These are phyloP conservation scores for Fusarium globosum DNA, from an alignment of 2,329 filamentous ascomycete genomes.

Conservation along the genomic window DNA sequence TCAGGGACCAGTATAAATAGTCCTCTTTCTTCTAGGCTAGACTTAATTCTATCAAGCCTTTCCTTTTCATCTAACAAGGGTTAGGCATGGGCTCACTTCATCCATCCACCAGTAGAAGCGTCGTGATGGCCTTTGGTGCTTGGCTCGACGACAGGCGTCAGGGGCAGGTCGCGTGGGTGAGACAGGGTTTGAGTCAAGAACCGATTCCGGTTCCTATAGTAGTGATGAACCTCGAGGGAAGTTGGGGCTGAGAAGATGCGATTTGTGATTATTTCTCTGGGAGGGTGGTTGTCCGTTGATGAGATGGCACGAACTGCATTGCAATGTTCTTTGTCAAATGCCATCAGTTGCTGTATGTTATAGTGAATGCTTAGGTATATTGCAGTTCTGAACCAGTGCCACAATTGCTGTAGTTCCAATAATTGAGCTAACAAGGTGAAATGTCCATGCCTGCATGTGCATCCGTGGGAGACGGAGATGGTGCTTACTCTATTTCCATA, in stretches of 20 bases:
- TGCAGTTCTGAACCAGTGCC: neutral
- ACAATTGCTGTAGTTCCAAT: too few relatives aligned
- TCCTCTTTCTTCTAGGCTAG: too few relatives aligned
- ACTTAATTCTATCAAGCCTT: too few relatives aligned
- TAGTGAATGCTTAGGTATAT: neutral
- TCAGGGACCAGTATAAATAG: too few relatives aligned
- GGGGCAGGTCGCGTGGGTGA: slow-evolving; percentile 41
- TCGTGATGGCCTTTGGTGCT: slow-evolving; percentile 32
- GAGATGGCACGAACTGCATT: neutral
- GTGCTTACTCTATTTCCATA: neutral
- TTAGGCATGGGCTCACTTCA: slow-evolving; percentile 22
- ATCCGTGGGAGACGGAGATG: neutral
- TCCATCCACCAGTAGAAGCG: slow-evolving; percentile 39
- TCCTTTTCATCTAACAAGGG: neutral
- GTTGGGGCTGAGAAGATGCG: slow-evolving; percentile 4
- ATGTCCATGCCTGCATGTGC: neutral
- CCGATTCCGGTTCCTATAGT: slow-evolving; percentile 2
- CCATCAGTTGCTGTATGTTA: neutral
- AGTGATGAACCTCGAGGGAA: slow-evolving; percentile 1
- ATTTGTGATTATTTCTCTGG: neutral
- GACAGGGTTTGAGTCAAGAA: slow-evolving; percentile 33
- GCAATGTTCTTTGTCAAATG: neutral
- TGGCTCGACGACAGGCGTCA: slow-evolving; percentile 36
- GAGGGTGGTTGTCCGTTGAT: neutral
- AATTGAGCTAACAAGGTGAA: neutral